A percentile compares a stretch with the other conserved stretches of the same genome.
These are phyloP conservation scores for Sabuloglossum arenarium DNA, from an alignment of 495 filamentous ascomycete genomes.

Conservation along the genomic window DNA sequence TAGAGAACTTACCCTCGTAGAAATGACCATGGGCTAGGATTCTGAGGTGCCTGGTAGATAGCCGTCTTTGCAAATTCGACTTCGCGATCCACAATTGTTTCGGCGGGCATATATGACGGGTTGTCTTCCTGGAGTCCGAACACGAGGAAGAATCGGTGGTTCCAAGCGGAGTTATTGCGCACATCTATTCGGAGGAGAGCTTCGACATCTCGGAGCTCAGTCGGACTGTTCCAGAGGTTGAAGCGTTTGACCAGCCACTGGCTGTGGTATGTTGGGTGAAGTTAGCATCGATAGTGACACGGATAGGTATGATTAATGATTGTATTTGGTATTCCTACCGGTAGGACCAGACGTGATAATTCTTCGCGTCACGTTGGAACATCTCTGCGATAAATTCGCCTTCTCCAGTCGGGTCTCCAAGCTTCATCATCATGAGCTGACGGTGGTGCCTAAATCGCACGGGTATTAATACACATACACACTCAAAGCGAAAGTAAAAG, in stretches of 20 bases:
- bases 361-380: constrained; percentile 75
- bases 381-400: constrained; percentile 55
- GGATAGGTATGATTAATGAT: no score
- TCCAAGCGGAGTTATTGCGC: constrained; percentile 93
- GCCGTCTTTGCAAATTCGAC: constrained; percentile 38
- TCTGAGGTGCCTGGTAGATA: constrained; percentile 68
- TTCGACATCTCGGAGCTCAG: constrained; percentile 52
- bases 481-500: not conserved
- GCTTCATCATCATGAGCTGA: constrained; percentile 50
- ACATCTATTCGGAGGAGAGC: constrained; percentile 53
- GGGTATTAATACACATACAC: not conserved
- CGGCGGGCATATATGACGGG: constrained; percentile 19
- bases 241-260: constrained; percentile 84
- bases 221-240: constrained; percentile 38
- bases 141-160: constrained; percentile 79
- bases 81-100: constrained; percentile 51
- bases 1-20: constrained; percentile 31
- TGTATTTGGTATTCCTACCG: constrained; percentile 9
- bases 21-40: constrained; percentile 86
- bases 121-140: constrained; percentile 33
- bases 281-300: not conserved
- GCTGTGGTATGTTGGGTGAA: constrained; percentile 17
- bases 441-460: constrained; percentile 49
- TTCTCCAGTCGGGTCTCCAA: constrained; percentile 31
- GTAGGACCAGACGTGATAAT: constrained; percentile 98